A percentile compares a stretch with the other conserved stretches of the same genome.
Conservation (phyloP, 805 yeast species). For the Starmerella sp. region DNA sequence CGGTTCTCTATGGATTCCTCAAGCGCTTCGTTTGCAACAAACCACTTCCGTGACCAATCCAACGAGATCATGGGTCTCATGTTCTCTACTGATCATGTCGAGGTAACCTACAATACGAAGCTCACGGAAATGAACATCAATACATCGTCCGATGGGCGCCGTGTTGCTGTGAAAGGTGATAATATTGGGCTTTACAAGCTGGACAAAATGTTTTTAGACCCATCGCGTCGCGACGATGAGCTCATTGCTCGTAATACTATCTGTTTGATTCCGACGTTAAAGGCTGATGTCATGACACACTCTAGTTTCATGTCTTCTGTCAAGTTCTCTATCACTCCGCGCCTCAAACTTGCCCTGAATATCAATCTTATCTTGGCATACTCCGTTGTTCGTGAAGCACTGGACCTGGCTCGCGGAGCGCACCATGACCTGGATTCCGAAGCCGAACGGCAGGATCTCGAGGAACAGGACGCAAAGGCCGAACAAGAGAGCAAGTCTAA, state of each 20-base stretch:
- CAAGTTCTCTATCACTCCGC: slow-evolving; percentile 13
- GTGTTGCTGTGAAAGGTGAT: slow-evolving; percentile 4
- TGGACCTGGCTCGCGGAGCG: slow-evolving; percentile 16
- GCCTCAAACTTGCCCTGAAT: slow-evolving; percentile 15
- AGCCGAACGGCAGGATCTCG: neutral
- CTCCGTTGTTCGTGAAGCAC: slow-evolving; percentile 22
- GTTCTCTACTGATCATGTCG: slow-evolving; percentile 7
- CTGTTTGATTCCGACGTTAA: slow-evolving; percentile 13
- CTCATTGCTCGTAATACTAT: slow-evolving; percentile 4
- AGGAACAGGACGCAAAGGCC: neutral
- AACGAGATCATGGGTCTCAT: slow-evolving; percentile 20
- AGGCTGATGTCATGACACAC: slow-evolving; percentile 8
- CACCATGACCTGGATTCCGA: neutral
- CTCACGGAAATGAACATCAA: neutral
- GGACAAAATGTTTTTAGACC: slow-evolving; percentile 11
- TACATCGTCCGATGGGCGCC: slow-evolving; percentile 20
- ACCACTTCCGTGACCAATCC: slow-evolving; percentile 21
- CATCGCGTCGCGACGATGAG: slow-evolving; percentile 6
- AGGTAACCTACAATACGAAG: slow-evolving; percentile 9
- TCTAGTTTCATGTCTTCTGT: neutral
- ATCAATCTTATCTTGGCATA: slow-evolving; percentile 24
- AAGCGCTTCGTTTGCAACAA: slow-evolving; percentile 19
- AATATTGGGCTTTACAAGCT: slow-evolving; percentile 17
- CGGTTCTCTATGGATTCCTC: slow-evolving; percentile 8
- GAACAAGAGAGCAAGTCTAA: neutral